phyloP scores from a whole-genome alignment of 2,329 filamentous ascomycete genomes.

The Parastagonospora nodorum region DNA sequence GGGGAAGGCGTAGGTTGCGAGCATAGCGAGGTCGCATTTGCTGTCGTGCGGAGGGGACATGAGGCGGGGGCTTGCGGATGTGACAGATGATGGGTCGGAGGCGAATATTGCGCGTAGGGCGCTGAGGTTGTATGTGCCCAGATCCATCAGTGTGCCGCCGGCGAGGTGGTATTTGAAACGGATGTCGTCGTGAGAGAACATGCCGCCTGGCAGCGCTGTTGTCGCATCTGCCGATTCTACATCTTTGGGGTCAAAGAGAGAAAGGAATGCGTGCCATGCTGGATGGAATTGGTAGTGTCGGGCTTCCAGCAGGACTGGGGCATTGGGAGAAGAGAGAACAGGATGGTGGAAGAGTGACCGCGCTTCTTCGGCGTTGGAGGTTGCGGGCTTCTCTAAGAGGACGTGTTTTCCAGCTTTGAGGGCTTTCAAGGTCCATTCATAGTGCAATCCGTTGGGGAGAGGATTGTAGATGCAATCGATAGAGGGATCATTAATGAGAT shows the following conservation, averaged over 20 bases:
- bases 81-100: conserved; percentile 32
- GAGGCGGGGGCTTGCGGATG: conserved; percentile 13
- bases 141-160: conserved; percentile 49
- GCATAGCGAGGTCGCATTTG: conserved; percentile 25
- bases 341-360: conserved; percentile 46
- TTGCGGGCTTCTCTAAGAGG: conserved; percentile 54
- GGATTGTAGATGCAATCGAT: conserved; percentile 54
- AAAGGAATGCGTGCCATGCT: conserved; percentile 43
- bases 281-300: conserved; percentile 54
- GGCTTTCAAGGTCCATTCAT: conserved; percentile 49
- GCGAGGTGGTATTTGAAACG: conserved; percentile 47
- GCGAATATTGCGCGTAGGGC: conserved; percentile 31
- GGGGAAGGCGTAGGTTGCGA: conserved; percentile 26
- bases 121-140: conserved; percentile 45
- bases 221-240: conserved; percentile 41
- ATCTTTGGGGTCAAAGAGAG: conserved; percentile 40
- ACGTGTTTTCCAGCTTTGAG: conserved; percentile 53
- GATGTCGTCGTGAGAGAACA: conserved; percentile 42
- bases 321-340: conserved; percentile 40
- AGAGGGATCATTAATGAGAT: conserved; percentile 45
- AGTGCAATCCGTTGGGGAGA: conserved; percentile 53
- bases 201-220: conserved; percentile 28
- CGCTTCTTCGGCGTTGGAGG: conserved; percentile 50
- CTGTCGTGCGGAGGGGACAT: conserved; percentile 15
- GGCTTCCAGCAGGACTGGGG: conserved; percentile 52